A percentile compares a stretch with the other conserved stretches of the same genome.
phyloP scores from a whole-genome alignment of 73 alveolate species.

The Tetrahymena elliotti region DNA sequence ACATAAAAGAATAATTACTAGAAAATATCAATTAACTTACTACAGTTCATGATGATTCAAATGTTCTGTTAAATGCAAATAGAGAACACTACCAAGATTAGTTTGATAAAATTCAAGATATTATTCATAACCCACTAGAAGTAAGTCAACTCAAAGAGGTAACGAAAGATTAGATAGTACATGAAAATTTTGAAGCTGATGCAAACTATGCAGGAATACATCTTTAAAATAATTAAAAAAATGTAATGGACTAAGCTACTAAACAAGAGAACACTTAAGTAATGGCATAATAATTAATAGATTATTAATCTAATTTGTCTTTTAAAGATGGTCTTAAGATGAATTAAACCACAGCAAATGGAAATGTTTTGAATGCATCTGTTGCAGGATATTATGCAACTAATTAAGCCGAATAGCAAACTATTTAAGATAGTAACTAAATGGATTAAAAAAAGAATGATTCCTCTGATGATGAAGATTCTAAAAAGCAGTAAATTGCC shows the following conservation, averaged over 20 bases:
- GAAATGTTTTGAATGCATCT: background rate
- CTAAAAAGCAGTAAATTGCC: background rate
- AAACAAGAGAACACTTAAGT: background rate
- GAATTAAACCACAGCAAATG: background rate
- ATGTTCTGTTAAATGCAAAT: background rate
- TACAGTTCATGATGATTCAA: background rate
- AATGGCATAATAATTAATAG: background rate
- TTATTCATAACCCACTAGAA: background rate
- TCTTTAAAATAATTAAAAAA: background rate
- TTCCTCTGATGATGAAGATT: background rate
- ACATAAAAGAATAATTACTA: background rate
- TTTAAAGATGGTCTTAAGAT: background rate
- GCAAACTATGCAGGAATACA: background rate
- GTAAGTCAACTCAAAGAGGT: background rate
- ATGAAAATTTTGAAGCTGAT: background rate
- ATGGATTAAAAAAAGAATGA: background rate
- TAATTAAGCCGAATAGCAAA: background rate
- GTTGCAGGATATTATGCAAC: background rate
- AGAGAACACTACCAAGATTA: background rate
- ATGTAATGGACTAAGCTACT: background rate
- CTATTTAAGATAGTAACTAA: background rate
- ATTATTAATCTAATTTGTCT: background rate
- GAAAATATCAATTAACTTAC: background rate
- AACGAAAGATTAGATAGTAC: background rate
- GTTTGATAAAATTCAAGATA: background rate